Conservation (phyloP, 2,329 filamentous ascomycete species). For the Colletotrichum kahawae region DNA sequence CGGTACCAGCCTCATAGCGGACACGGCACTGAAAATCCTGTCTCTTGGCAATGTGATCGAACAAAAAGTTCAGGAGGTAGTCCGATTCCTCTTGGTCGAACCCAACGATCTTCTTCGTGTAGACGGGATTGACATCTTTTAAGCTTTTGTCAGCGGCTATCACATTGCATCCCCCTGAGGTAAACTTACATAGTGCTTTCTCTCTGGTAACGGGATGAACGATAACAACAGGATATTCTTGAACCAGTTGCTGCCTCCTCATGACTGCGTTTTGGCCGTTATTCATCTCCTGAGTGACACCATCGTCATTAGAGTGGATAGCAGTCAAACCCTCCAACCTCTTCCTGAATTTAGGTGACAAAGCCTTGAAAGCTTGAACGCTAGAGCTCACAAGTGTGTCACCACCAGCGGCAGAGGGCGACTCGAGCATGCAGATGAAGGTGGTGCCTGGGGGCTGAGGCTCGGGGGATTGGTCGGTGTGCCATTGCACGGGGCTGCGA, state of each 20-base stretch:
- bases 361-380: slow-evolving; percentile 43
- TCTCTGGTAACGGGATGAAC: neutral
- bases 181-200: neutral
- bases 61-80: slow-evolving; percentile 69
- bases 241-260: neutral
- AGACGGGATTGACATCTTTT: slow-evolving; percentile 68
- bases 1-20: slow-evolving; percentile 65
- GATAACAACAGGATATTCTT: neutral
- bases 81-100: slow-evolving; percentile 75
- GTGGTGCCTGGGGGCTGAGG: slow-evolving; percentile 28
- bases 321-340: slow-evolving; percentile 70
- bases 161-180: neutral
- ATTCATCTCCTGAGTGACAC: slow-evolving; percentile 29
- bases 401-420: slow-evolving; percentile 25
- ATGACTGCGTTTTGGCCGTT: slow-evolving; percentile 50
- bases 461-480: slow-evolving; percentile 27
- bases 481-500: slow-evolving; percentile 28
- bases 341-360: slow-evolving; percentile 69
- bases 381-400: slow-evolving; percentile 27
- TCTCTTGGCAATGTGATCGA: slow-evolving; percentile 67
- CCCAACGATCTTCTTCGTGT: slow-evolving; percentile 68
- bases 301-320: slow-evolving; percentile 68
- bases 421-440: slow-evolving; percentile 30
- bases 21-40: slow-evolving; percentile 69
- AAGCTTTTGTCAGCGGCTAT: slow-evolving; percentile 28